Evolutionary conservation across 2,329 filamentous ascomycete genomes (phyloP), one percentile per base, ranked within the genome.

Genomic region (Talaromyces sp.): DNA sequence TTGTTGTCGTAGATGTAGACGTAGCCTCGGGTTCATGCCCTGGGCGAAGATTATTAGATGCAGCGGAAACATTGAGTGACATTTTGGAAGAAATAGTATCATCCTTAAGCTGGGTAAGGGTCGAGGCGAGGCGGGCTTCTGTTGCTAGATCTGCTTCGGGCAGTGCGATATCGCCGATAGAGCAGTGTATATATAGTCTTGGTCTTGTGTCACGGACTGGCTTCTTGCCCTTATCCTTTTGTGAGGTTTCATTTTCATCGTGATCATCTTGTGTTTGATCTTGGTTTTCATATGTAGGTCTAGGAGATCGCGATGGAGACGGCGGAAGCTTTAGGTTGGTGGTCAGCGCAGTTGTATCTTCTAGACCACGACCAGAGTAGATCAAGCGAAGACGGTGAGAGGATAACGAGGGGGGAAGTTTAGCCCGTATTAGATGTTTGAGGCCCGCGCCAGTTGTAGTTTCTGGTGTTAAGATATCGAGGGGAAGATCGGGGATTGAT

Each of bases 121-220:
- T 72, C 9, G 70, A 67, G 3, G 70, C 62, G n/a, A 66, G 49
- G 10, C 57, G 56, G 2, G 82, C 81, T 76, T 96, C 92, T 13
- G 79, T 80, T 1, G 80, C 81, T 19, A 97, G 82, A 52, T 96
- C 91, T 0, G 78, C 68, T 11, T 82, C 69, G 0, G 87, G 83
- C 11, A 97, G 81, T 22, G 83, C 78, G 70, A 90, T 86, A 50
- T 86, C 82, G 49, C 91, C 91, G 53, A 97, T 89, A 58, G 90
- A 93, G 80, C 93, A 97, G 77, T 96, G 95, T 56, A 97, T 87
- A 71, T 96, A 97, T 65, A 96, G 83, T 40, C 88, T 82, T 33
- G 79, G 77, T 20, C 61, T 56, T 8, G 72, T 71, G 7, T 78
- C 76, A 29, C 80, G 80, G 4, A 86, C 70, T 1, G 82, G 82